A percentile compares a stretch with the other conserved stretches of the same genome.
Evolutionary conservation across 768 basidiomycete species (phyloP).

Genomic region (Trichaptum fuscoviolaceum): DNA sequence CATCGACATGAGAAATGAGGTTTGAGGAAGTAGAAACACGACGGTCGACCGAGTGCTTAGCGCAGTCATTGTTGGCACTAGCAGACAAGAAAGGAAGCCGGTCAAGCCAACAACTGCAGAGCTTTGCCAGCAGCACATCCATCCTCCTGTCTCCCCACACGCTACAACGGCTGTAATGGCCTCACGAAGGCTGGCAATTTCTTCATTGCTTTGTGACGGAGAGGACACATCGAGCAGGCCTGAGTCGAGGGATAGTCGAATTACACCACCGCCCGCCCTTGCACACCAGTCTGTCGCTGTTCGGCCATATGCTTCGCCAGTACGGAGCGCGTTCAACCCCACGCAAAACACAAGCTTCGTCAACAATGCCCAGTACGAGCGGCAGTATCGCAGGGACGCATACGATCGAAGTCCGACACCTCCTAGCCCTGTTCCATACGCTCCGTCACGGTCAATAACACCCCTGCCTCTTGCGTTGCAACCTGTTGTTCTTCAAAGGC

Average conservation of each 20-base stretch:
- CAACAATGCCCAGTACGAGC: constrained; percentile 3
- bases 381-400: constrained; percentile 2
- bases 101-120: too few species aligned
- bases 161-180: constrained; percentile 37
- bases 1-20: too few species aligned
- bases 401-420: constrained; percentile 5
- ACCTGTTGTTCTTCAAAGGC: constrained; percentile 13
- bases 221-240: constrained; percentile 16
- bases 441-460: constrained; percentile 2
- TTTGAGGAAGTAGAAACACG: too few species aligned
- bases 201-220: constrained; percentile 64
- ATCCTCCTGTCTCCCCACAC: too few species aligned
- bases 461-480: constrained; percentile 15
- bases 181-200: constrained; percentile 68
- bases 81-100: too few species aligned
- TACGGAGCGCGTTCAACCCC: constrained; percentile 1
- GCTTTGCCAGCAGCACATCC: too few species aligned
- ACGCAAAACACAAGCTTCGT: not conserved
- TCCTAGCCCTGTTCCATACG: constrained; percentile 8
- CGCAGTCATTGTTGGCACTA: too few species aligned
- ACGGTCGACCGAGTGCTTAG: too few species aligned
- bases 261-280: constrained; percentile 3
- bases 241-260: not conserved
- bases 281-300: constrained; percentile 6
- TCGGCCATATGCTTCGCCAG: not conserved